Evolutionary conservation across 805 yeast genomes (phyloP).

Genomic region (Candida corydali): DNA sequence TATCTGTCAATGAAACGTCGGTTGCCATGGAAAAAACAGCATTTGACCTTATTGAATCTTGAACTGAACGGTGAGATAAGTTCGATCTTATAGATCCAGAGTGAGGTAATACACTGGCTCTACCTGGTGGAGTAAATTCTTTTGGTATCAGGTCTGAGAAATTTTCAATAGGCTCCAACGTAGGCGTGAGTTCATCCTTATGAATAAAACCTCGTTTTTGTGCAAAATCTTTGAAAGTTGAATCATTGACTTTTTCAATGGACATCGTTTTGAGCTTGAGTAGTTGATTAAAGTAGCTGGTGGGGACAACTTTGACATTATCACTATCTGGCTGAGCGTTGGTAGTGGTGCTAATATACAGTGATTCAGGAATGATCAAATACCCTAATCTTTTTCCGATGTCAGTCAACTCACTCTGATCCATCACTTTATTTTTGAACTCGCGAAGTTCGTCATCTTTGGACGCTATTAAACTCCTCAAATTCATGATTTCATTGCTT

Average conservation of each 20-base stretch:
- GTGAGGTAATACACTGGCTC: slow-evolving; percentile 8
- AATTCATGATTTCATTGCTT: background rate
- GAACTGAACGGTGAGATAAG: slow-evolving; percentile 25
- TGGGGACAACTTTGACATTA: slow-evolving; percentile 61
- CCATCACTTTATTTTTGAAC: slow-evolving; percentile 15
- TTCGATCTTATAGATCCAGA: slow-evolving; percentile 25
- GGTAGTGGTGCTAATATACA: slow-evolving; percentile 61
- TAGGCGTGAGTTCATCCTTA: slow-evolving; percentile 19
- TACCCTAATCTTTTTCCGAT: slow-evolving; percentile 45
- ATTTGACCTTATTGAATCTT: slow-evolving; percentile 30
- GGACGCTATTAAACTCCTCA: slow-evolving; percentile 9
- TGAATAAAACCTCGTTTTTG: slow-evolving; percentile 46
- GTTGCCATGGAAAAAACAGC: slow-evolving; percentile 49
- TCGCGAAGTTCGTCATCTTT: slow-evolving; percentile 12
- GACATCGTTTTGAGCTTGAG: slow-evolving; percentile 41
- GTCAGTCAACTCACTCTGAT: slow-evolving; percentile 23
- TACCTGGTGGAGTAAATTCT: background rate
- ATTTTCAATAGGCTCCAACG: slow-evolving; percentile 14
- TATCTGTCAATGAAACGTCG: slow-evolving; percentile 60
- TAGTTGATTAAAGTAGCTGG: slow-evolving; percentile 58
- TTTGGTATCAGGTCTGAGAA: slow-evolving; percentile 11
- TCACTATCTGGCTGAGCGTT: slow-evolving; percentile 50
- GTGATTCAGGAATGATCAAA: slow-evolving; percentile 53
- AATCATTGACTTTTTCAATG: slow-evolving; percentile 44
- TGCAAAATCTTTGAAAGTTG: slow-evolving; percentile 42